Base-by-base conservation (phyloP, 495 filamentous ascomycete species). In the Letharia columbiana region DNA sequence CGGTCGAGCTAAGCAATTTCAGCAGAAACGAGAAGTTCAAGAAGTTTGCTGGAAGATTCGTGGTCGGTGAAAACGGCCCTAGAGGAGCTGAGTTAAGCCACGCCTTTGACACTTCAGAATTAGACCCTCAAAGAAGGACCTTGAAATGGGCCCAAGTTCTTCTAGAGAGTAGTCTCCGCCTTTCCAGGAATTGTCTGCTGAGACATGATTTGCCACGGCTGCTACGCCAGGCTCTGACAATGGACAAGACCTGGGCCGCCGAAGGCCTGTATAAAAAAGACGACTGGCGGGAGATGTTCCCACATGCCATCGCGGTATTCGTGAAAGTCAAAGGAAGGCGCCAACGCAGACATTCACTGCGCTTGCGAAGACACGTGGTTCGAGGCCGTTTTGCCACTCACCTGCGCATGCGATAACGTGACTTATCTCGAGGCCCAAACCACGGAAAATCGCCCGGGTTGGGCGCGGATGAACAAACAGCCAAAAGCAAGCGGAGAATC, bases 161-260 rank as follows among this genome's bases (percentile, higher is more conserved):
- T 44, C 13, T 64, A 42, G 50, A 62, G 23, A 44, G 35, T 42
- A 61, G 65, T 54, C 50, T 69, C 23, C 66, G 37, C 28, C 23
- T 45, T 56, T 52, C 63, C 13, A 58, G 63, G 23, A 57, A 15
- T 2, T 71, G 39, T 20, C 17, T 23, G 39, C 33, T 69, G 17
- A 44, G 28, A 31, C 8, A 28, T 11, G 41, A 23, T 40, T 52
- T 69, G 33, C 58, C 52, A n/a, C 58, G 59, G 52, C 49, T 65
- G 10, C 54, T 71, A n/a, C 41, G 28, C 49, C 23, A 66, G 15
- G 70, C 70, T 35, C 65, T 69, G 23, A 50, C n/a, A 11, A 65
- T 67, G 52, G 70, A 71, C 56, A 57, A 52, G 18, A 40, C 50
- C 13, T 71, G 70, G 70, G 57, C 28, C 33, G n/a, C 23, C 5